These are phyloP conservation scores for Claviceps lovelessii DNA, from an alignment of 2,329 filamentous ascomycete genomes.

Conservation along the genomic window DNA sequence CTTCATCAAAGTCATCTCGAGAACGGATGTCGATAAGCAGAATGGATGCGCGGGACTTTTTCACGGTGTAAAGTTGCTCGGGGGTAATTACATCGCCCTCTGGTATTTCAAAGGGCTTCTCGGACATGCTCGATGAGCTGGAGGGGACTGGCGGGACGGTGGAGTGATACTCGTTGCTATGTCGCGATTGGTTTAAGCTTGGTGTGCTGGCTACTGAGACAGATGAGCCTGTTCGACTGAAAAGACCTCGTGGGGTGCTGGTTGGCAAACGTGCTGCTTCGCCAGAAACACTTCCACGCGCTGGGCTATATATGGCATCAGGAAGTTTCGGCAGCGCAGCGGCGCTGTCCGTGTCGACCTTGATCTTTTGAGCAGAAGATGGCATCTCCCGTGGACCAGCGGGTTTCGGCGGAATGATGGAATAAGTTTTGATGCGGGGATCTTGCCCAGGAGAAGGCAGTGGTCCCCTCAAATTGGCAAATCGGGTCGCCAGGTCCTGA, in stretches of 20 bases:
- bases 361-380: slow-evolving; percentile 23
- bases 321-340: slow-evolving; percentile 53
- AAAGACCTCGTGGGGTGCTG: slow-evolving; percentile 49
- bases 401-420: slow-evolving; percentile 24
- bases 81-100: slow-evolving; percentile 46
- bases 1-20: slow-evolving; percentile 68
- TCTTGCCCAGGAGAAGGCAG: slow-evolving; percentile 31
- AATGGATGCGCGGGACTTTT: slow-evolving; percentile 45
- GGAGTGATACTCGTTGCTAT: slow-evolving; percentile 19
- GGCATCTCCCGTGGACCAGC: slow-evolving; percentile 41
- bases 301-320: slow-evolving; percentile 66
- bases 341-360: slow-evolving; percentile 35
- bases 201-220: slow-evolving; percentile 21
- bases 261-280: slow-evolving; percentile 51
- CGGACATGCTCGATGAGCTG: slow-evolving; percentile 19
- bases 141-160: slow-evolving; percentile 14
- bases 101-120: slow-evolving; percentile 34
- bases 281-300: slow-evolving; percentile 52
- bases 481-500: slow-evolving; percentile 40
- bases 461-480: slow-evolving; percentile 39
- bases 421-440: slow-evolving; percentile 36
- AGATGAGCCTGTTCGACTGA: slow-evolving; percentile 43
- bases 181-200: slow-evolving; percentile 14
- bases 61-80: slow-evolving; percentile 55
- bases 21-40: slow-evolving; percentile 75